A percentile compares a stretch with the other conserved stretches of the same genome.
phyloP scores from a whole-genome alignment of 495 filamentous ascomycete species.

The Poronia punctata region DNA sequence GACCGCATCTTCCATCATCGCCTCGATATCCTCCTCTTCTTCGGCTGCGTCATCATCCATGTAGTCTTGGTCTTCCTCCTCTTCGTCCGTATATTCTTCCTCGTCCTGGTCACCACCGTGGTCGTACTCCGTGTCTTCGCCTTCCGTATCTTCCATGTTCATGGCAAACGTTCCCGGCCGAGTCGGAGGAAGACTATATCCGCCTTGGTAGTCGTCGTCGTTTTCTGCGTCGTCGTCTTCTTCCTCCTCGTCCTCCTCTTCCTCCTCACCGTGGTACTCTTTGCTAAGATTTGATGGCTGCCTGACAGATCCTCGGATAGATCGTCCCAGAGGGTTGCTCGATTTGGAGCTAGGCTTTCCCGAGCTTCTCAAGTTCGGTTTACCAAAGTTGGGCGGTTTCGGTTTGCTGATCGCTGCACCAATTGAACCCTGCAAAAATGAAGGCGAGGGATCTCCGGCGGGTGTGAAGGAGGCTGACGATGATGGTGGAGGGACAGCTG shows the following conservation, averaged over 20 bases:
- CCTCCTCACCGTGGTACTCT: conserved; percentile 28
- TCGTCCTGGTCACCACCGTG: conserved; percentile 16
- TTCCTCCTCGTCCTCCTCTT: conserved; percentile 23
- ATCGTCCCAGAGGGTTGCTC: conserved; percentile 37
- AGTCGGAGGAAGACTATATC: conserved; percentile 23
- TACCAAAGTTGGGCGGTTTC: conserved; percentile 38
- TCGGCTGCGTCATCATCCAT: conserved; percentile 26
- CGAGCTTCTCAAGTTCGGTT: conserved; percentile 32
- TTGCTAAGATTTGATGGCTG: conserved; percentile 30
- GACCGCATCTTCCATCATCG: conserved; percentile 23
- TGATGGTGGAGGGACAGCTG: conserved; percentile 62
- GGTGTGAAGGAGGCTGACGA: conserved; percentile 67
- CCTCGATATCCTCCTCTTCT: conserved; percentile 32
- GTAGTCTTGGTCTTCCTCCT: conserved; percentile 27
- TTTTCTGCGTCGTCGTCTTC: conserved; percentile 19
- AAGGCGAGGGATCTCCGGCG: conserved; percentile 58
- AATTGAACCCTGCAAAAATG: conserved; percentile 60
- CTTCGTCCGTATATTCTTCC: conserved; percentile 26
- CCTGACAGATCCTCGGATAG: conserved; percentile 31
- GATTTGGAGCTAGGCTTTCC: conserved; percentile 28
- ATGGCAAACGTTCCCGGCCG: conserved; percentile 21
- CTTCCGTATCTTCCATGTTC: conserved; percentile 22
- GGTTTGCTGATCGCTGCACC: conserved; percentile 35
- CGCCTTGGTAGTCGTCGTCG: conserved; percentile 13
- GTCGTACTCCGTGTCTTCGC: conserved; percentile 21